A percentile compares a stretch with the other conserved stretches of the same genome.
These are phyloP conservation scores for Microstroma glucosiphilum DNA, from an alignment of 1,284 basidiomycete species.

Conservation along the genomic window DNA sequence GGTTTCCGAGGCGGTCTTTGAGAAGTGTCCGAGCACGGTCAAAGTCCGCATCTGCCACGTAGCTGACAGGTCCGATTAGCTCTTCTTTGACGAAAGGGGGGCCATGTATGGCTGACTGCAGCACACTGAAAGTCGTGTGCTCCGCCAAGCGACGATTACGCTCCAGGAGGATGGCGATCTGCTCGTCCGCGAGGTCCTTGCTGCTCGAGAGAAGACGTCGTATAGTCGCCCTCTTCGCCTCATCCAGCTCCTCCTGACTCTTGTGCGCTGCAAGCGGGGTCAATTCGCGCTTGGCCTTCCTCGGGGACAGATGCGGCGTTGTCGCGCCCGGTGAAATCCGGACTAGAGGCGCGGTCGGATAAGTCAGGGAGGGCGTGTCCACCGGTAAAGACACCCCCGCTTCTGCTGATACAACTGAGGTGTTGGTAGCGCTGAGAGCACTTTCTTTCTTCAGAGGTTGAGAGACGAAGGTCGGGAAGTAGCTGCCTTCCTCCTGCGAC, in stretches of 20 bases:
- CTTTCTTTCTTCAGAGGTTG: not conserved
- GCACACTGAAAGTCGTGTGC: constrained; percentile 22
- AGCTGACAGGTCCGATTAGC: constrained; percentile 21
- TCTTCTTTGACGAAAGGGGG: constrained; percentile 23
- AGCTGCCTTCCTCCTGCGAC: too few species aligned
- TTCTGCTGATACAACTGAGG: not conserved
- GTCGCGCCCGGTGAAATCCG: not conserved
- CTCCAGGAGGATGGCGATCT: constrained; percentile 18
- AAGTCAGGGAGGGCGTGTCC: too few species aligned
- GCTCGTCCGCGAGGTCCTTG: constrained; percentile 12
- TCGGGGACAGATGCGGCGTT: not conserved
- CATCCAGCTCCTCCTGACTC: constrained; percentile 26
- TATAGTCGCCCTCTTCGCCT: constrained; percentile 13
- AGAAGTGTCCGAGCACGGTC: constrained; percentile 20
- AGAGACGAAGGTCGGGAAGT: not conserved
- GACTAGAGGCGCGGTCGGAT: not conserved
- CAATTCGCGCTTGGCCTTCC: not conserved
- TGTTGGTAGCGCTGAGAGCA: not conserved
- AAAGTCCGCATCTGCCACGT: constrained; percentile 21
- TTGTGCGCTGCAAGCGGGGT: constrained; percentile 18
- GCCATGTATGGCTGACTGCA: constrained; percentile 31
- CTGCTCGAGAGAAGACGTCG: constrained; percentile 6
- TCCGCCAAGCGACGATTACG: constrained; percentile 22
- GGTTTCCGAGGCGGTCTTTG: constrained; percentile 20
- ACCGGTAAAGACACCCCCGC: not conserved